These are phyloP conservation scores for Dactylella cylindrospora DNA, from an alignment of 2,329 filamentous ascomycete genomes.

Conservation along the genomic window DNA sequence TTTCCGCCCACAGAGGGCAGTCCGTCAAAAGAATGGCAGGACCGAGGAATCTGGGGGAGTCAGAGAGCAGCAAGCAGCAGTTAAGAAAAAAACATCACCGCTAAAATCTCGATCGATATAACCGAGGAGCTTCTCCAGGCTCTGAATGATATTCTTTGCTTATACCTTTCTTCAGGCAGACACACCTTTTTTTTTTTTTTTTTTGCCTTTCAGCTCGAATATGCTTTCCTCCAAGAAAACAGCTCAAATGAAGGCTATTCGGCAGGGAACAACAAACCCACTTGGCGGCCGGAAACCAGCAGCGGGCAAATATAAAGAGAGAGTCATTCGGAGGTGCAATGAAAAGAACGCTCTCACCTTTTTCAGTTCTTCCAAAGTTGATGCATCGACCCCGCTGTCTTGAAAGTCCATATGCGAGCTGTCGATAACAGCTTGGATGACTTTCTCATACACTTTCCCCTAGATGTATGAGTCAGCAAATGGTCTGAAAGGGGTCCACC, in stretches of 20 bases:
- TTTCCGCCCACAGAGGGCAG: not conserved
- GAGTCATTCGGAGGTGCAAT: not conserved
- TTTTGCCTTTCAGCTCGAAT: no score
- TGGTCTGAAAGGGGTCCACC: no score
- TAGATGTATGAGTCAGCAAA: no score
- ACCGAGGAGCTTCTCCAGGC: no score
- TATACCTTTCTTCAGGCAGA: no score
- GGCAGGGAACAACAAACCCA: not conserved
- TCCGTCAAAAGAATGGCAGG: not conserved
- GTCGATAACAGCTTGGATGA: slow-evolving; percentile 84
- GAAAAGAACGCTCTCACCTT: slow-evolving; percentile 64
- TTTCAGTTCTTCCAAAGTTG: slow-evolving; percentile 81
- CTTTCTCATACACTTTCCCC: slow-evolving; percentile 76
- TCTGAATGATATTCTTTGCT: no score
- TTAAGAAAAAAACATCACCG: not conserved
- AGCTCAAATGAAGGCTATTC: not conserved
- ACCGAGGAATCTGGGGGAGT: not conserved
- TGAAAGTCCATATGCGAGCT: slow-evolving; percentile 94
- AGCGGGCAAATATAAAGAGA: not conserved
- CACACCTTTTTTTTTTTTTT: no score
- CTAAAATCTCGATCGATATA: slow-evolving; percentile 4
- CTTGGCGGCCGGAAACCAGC: not conserved
- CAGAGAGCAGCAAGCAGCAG: not conserved
- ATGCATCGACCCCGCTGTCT: slow-evolving; percentile 87
- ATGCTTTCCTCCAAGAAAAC: no score